phyloP scores from a whole-genome alignment of 1,284 basidiomycete genomes.

The Vanrija sp. region DNA sequence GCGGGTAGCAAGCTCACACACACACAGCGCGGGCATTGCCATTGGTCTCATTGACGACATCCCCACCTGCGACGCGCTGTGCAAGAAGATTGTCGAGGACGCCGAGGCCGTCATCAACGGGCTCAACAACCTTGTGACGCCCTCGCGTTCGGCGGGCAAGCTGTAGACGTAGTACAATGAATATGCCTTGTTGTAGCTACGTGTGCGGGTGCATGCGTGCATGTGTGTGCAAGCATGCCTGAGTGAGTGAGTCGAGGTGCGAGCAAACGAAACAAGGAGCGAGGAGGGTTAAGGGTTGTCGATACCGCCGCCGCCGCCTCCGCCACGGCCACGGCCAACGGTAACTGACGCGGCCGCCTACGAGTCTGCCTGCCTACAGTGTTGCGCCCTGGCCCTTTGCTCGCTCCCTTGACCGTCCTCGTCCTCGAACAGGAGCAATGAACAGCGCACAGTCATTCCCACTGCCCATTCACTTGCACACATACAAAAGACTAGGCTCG shows the following conservation, averaged over 20 bases:
- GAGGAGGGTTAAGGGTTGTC: no score
- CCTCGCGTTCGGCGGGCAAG: slow-evolving; percentile 12
- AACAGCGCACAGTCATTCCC: background rate
- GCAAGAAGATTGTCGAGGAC: slow-evolving; percentile 69
- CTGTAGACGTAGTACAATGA: slow-evolving; percentile 11
- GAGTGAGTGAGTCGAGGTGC: no score
- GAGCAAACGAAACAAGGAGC: no score
- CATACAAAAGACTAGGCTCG: background rate
- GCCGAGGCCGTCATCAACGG: slow-evolving; percentile 67
- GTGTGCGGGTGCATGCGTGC: background rate
- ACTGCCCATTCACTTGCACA: background rate
- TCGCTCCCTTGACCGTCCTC: background rate
- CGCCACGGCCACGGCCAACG: background rate
- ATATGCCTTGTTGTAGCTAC: background rate
- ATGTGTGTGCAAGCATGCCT: no score
- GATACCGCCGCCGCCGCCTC: no score
- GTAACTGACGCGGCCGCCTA: background rate
- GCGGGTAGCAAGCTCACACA: background rate
- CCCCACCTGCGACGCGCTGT: slow-evolving; percentile 72
- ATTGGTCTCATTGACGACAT: slow-evolving; percentile 83
- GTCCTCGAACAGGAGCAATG: background rate
- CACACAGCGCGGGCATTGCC: slow-evolving; percentile 61
- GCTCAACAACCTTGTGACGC: slow-evolving; percentile 44
- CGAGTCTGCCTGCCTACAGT: no score
- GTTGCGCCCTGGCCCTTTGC: background rate